Base-by-base conservation (phyloP, 2,329 filamentous ascomycete species). In the Alternaria burnsii region DNA sequence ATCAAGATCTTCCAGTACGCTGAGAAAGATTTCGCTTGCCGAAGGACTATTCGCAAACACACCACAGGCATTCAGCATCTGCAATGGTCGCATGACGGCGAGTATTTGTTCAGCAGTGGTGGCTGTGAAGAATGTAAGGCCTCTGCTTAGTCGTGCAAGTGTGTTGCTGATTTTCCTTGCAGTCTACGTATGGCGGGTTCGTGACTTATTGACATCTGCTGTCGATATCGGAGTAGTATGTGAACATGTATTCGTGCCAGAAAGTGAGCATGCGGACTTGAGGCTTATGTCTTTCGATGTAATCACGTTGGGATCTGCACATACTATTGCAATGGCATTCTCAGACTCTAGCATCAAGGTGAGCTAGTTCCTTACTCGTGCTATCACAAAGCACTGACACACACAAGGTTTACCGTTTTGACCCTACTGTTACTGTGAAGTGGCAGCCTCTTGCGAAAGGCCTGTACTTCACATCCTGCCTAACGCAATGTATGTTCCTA, bases 51-150 rank as follows among this genome's bases (percentile, higher is more conserved):
- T 20, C 89, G 92, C 66, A 87, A 87, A 55, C 95, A 99, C 74
- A 90, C 88, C 2, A 90, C 93, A 0, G 95, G 94, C 0, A 87
- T 98, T 8, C 94, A 97, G 76, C 86, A 89, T 62, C 81, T 97
- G 1, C 85, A 85, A 61, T 98, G 93, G 92, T 88, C 91, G 2
- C 74, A 77, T 0, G 84, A 87, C 47, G 86, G 89, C 2, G 77
- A 82, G 1, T 91, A 90, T 68, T 85, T 99, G 3, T 91, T 98
- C 75, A 97, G 92, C 66, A 94, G 92, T 70, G 93, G 88, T 6
- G 95, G 94, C 0, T 89, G 88, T 62, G 94, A 97, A 76, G 94
- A 99, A 77, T 71, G 62, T 65, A 53, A 20, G 62, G 44, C 20
- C 14, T 7, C 8, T 16, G 30, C 18, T 12, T 14, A 14, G 16